Conservation (phyloP, 805 yeast species). For the Ogataea allantospora region DNA sequence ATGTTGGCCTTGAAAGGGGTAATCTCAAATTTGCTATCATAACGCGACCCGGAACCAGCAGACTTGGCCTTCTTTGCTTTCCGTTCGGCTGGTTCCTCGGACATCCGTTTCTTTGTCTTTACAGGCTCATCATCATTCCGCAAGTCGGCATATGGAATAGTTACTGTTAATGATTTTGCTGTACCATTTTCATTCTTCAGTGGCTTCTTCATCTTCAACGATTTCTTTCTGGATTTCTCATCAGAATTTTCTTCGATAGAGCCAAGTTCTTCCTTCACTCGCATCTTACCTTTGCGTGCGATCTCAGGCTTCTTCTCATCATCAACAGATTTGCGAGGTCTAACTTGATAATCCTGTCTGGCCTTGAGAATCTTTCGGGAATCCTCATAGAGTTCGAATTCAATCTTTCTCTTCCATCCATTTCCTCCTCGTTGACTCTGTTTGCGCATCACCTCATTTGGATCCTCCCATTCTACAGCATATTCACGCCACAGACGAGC, state of each 20-base stretch:
- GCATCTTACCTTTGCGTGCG: background rate
- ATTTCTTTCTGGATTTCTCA: slow-evolving; percentile 5
- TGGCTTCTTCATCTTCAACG: slow-evolving; percentile 15
- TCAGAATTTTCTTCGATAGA: slow-evolving; percentile 1
- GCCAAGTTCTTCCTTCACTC: slow-evolving; percentile 5
- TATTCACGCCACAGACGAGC: slow-evolving; percentile 90
- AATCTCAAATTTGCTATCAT: slow-evolving; percentile 26
- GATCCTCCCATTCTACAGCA: slow-evolving; percentile 84
- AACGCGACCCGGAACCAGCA: slow-evolving; percentile 13
- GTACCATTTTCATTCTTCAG: slow-evolving; percentile 1
- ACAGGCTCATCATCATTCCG: slow-evolving; percentile 7
- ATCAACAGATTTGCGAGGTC: slow-evolving; percentile 21
- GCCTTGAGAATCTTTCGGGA: slow-evolving; percentile 51
- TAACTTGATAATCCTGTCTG: slow-evolving; percentile 36
- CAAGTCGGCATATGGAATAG: slow-evolving; percentile 20
- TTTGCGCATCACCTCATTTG: slow-evolving; percentile 59
- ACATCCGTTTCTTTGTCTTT: slow-evolving; percentile 6
- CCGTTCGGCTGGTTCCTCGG: slow-evolving; percentile 9
- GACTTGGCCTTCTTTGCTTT: slow-evolving; percentile 4
- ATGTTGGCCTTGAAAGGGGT: slow-evolving; percentile 20
- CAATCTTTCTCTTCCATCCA: slow-evolving; percentile 61
- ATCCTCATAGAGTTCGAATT: slow-evolving; percentile 66
- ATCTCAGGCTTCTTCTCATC: slow-evolving; percentile 1
- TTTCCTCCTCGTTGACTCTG: slow-evolving; percentile 42
- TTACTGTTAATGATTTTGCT: slow-evolving; percentile 18